Base-by-base conservation (phyloP, 73 alveolate species). In the Tetrahymena elliotti region DNA sequence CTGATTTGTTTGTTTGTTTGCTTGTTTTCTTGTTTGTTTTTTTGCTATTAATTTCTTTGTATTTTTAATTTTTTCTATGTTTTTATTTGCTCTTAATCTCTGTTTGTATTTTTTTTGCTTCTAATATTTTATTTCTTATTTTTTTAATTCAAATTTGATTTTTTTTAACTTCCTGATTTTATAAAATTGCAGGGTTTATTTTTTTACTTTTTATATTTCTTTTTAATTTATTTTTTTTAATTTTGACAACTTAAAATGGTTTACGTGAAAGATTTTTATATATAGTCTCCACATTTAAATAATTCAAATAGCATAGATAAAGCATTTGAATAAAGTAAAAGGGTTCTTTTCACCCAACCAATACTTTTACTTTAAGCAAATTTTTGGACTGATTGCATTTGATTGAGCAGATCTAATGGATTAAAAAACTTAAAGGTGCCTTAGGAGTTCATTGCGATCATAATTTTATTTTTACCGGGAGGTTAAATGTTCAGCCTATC, bases 361-460 rank as follows among this genome's bases (percentile, higher is more conserved):
- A 2, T 24, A 68, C 88, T 68, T 68, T 68, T 68, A 68, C 88
- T 68, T 68, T 68, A 68, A 68, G 36, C 88, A 68, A 68, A 68
- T 31, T 68, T 68, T 31, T 68, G 88, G 88, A 68, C 2, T 68
- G 88, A 68, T 68, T 68, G 88, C 88, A 22, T 68, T 68, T 68
- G 38, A 68, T 68, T 68, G 88, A 68, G 88, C 36, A 11, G 88
- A 68, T 68, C 37, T 68, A 36, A 68, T n/a, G 88, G 88, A 27
- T 68, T 68, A 27, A 68, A 68, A 68, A 68, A 68, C 88, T 68
- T 68, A n/a, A 27, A 68, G 37, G 88, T n/a, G 88, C 88, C 88
- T 68, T 68, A 68, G 88, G 88, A 68, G 88, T 68, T 68, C 88
- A 68, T 68, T 68, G 88, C 88, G 88, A 68, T 68, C 88, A 68